Evolutionary conservation across 345 rosid genomes (phyloP).

Genomic region (Gossypium bickii): DNA sequence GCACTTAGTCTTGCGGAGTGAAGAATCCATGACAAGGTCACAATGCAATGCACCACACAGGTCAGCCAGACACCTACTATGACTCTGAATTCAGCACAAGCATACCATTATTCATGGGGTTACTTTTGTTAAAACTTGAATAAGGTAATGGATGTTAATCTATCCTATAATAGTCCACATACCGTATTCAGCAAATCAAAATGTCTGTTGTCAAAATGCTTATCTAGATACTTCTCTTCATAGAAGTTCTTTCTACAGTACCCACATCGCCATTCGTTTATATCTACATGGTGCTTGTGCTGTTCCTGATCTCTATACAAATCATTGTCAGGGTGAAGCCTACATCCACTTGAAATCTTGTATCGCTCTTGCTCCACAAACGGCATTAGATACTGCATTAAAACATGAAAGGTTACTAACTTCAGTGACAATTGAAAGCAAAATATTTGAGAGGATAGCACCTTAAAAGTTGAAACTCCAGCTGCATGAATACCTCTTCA

Average conservation of each 20-base stretch:
- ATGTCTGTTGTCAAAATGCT: slow-evolving; percentile 79
- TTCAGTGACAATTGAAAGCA: background rate
- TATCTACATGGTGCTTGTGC: slow-evolving; percentile 71
- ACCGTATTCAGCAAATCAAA: slow-evolving; percentile 70
- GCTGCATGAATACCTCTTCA: slow-evolving; percentile 29
- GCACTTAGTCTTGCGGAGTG: slow-evolving; percentile 52
- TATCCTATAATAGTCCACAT: slow-evolving; percentile 27
- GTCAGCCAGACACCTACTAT: slow-evolving; percentile 65
- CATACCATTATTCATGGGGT: slow-evolving; percentile 18
- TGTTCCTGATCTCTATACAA: slow-evolving; percentile 85
- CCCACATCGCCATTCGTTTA: slow-evolving; percentile 88
- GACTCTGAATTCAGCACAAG: slow-evolving; percentile 48
- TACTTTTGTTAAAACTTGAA: background rate
- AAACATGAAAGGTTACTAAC: slow-evolving; percentile 2
- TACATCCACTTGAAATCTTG: slow-evolving; percentile 56
- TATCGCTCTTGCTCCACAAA: slow-evolving; percentile 67
- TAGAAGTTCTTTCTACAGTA: slow-evolving; percentile 89
- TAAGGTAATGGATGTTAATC: background rate
- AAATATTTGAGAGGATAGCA: background rate
- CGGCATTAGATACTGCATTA: slow-evolving; percentile 72
- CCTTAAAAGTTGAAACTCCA: background rate
- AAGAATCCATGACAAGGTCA: slow-evolving; percentile 44
- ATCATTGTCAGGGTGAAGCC: slow-evolving; percentile 81
- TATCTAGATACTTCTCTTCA: slow-evolving; percentile 75
- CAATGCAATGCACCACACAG: slow-evolving; percentile 76